Conservation (phyloP, 331 rosid genomes). For the Malus hybrid region DNA sequence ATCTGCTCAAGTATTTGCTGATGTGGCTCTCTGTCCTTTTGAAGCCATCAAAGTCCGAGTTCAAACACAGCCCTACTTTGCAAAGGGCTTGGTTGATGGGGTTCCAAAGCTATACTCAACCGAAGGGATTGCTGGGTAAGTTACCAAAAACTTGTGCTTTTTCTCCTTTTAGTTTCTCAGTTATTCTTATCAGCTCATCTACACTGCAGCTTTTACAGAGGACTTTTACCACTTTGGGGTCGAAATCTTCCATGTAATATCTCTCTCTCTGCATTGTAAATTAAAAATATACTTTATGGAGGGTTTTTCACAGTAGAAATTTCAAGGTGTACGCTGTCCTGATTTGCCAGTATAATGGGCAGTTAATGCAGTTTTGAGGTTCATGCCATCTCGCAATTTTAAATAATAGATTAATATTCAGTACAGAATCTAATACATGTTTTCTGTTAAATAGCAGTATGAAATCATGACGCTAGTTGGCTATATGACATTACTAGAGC, state of each 20-base stretch:
- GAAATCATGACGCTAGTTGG: too few relatives aligned
- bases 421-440: too few relatives aligned
- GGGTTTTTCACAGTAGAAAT: too few relatives aligned
- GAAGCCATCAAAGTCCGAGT: constrained; percentile 68
- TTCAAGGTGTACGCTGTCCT: too few relatives aligned
- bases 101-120: constrained; percentile 44
- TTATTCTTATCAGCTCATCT: constrained; percentile 5
- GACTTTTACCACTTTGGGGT: constrained; percentile 69
- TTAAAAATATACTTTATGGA: too few relatives aligned
- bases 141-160: not conserved
- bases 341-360: too few relatives aligned
- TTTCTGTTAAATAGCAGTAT: too few relatives aligned
- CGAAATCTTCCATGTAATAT: constrained; percentile 72
- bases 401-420: too few relatives aligned
- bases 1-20: constrained; percentile 65
- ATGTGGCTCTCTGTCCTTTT: constrained; percentile 64
- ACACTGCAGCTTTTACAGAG: constrained; percentile 50
- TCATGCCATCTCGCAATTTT: too few relatives aligned
- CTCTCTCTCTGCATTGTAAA: constrained; percentile 4
- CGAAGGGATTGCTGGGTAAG: constrained; percentile 53
- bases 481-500: too few relatives aligned
- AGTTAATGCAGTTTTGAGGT: too few relatives aligned
- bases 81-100: constrained; percentile 59
- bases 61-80: constrained; percentile 52
- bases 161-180: not conserved